Conservation (phyloP, 2,329 filamentous ascomycete species). For the Monilinia polystroma region DNA sequence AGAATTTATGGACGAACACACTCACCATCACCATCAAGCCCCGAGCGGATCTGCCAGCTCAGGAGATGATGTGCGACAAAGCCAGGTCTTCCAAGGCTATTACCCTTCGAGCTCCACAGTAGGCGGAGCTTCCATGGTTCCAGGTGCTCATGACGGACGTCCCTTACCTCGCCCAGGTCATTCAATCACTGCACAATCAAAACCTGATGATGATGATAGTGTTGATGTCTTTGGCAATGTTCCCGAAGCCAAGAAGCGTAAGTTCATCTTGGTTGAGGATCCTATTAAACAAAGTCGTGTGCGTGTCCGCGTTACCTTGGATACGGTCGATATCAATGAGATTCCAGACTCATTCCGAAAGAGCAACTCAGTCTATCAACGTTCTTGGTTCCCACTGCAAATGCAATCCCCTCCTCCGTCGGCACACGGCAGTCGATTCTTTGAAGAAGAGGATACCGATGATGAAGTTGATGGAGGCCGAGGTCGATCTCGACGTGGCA, state of each 20-base stretch:
- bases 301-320: conserved; percentile 88
- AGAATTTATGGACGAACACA: conserved; percentile 62
- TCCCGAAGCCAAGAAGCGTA: conserved; percentile 86
- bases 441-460: conserved; percentile 66
- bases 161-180: conserved; percentile 46
- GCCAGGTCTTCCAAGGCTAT: conserved; percentile 73
- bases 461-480: conserved; percentile 46
- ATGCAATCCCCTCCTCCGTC: conserved; percentile 84
- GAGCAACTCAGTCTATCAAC: conserved; percentile 83
- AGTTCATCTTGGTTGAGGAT: conserved; percentile 95
- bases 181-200: conserved; percentile 40
- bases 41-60: conserved; percentile 53
- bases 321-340: conserved; percentile 89
- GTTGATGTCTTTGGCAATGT: conserved; percentile 81
- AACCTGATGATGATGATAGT: conserved; percentile 48
- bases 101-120: conserved; percentile 61
- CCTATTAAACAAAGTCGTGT: conserved; percentile 76
- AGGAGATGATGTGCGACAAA: conserved; percentile 66
- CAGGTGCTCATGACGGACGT: conserved; percentile 50
- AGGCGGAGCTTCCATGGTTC: conserved; percentile 60
- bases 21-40: conserved; percentile 65
- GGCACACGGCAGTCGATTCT: conserved; percentile 72
- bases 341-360: conserved; percentile 95
- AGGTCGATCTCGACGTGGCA: conserved; percentile 41
- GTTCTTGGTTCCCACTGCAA: conserved; percentile 88